Conservation (phyloP, 495 filamentous ascomycete species). For the Lasiosphaeris hirsuta region DNA sequence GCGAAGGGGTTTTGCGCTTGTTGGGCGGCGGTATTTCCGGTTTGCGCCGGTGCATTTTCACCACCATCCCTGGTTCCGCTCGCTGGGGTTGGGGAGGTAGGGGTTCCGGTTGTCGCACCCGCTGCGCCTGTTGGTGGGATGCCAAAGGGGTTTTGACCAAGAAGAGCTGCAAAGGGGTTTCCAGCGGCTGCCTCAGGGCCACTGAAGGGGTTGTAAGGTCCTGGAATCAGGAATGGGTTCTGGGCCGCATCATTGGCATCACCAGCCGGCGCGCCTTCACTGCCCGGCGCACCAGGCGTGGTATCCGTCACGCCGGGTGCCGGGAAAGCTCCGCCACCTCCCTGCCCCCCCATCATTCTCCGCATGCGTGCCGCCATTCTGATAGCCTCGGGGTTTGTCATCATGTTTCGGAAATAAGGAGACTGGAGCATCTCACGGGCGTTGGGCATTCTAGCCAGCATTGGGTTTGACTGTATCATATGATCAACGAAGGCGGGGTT, state of each 20-base stretch:
- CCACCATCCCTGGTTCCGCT: too few species aligned
- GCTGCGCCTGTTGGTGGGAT: neutral
- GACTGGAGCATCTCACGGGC: constrained; percentile 81
- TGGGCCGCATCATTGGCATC: constrained; percentile 19
- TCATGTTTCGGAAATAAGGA: constrained; percentile 84
- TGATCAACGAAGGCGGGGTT: constrained; percentile 90
- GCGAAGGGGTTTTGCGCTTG: constrained; percentile 16
- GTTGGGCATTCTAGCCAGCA: constrained; percentile 79
- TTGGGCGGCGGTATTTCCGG: too few species aligned
- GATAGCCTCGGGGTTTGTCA: constrained; percentile 87
- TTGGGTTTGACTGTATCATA: constrained; percentile 86
- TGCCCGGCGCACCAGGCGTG: constrained; percentile 39
- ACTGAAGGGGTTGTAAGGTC: constrained; percentile 27
- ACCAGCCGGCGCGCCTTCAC: constrained; percentile 17
- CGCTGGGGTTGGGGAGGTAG: too few species aligned
- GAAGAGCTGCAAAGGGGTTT: constrained; percentile 74
- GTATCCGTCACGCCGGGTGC: constrained; percentile 87
- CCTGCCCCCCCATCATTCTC: constrained; percentile 59
- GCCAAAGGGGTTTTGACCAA: constrained; percentile 37
- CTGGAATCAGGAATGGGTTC: constrained; percentile 39
- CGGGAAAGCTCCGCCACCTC: constrained; percentile 58
- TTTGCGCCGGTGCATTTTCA: too few species aligned
- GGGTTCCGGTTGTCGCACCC: too few species aligned
- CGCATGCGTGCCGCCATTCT: constrained; percentile 78
- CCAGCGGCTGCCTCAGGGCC: constrained; percentile 33